Conservation (phyloP, 768 basidiomycete genomes). For the Termitomyces sp. region DNA sequence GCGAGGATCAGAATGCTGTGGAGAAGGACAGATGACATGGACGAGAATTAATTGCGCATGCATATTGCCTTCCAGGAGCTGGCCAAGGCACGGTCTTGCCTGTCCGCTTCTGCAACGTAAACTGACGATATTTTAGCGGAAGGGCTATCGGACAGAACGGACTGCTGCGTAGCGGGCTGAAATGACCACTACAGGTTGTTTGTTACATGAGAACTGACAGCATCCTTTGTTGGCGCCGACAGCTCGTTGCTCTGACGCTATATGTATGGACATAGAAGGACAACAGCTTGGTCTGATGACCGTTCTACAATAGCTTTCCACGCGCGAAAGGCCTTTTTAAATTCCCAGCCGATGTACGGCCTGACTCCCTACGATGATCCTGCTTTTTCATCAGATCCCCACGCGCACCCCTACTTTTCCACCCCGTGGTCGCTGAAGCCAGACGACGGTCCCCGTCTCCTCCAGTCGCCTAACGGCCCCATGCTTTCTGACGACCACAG, state of each 20-base stretch:
- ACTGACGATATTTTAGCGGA: slow-evolving; percentile 15
- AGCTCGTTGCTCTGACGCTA: background rate
- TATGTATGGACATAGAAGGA: slow-evolving; percentile 3
- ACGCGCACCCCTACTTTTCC: slow-evolving; percentile 38
- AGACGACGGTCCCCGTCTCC: slow-evolving; percentile 20
- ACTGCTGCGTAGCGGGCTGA: background rate
- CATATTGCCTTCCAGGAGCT: slow-evolving; percentile 18
- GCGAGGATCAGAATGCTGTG: background rate
- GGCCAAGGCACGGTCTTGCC: slow-evolving; percentile 13
- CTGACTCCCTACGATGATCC: slow-evolving; percentile 35
- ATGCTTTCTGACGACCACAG: slow-evolving; percentile 16
- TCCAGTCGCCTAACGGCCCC: slow-evolving; percentile 28
- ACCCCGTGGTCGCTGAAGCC: slow-evolving; percentile 20
- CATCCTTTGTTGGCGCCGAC: background rate
- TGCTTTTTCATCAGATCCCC: slow-evolving; percentile 56
- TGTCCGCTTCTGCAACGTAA: slow-evolving; percentile 17
- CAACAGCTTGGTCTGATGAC: slow-evolving; percentile 3
- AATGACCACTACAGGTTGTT: slow-evolving; percentile 1
- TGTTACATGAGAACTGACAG: background rate
- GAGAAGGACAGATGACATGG: slow-evolving; percentile 1
- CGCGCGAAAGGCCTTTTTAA: background rate
- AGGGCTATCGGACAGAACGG: background rate
- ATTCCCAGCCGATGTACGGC: slow-evolving; percentile 4
- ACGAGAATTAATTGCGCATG: slow-evolving; percentile 18
- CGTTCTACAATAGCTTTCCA: background rate